Evolutionary conservation across 495 filamentous ascomycete species (phyloP).

Genomic region (Lasiosphaeria ovina): DNA sequence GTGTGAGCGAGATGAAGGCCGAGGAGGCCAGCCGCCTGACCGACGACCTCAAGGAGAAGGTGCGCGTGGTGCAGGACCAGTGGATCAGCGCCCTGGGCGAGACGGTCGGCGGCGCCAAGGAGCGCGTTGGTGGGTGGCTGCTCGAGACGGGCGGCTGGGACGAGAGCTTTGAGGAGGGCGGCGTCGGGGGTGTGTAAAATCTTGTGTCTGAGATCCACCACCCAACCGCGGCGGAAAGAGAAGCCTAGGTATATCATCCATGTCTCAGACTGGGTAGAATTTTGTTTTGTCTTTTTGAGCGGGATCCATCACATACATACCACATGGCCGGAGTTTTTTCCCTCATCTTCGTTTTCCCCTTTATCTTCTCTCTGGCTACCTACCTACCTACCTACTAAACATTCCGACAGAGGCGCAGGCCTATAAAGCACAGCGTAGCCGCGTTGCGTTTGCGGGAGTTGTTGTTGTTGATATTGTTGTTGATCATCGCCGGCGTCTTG

Average conservation of each 20-base stretch:
- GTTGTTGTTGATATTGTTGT: not conserved
- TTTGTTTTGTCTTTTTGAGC: no score
- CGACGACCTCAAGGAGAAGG: conserved; percentile 88
- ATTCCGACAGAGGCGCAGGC: conserved; percentile 8
- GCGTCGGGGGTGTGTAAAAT: conserved; percentile 37
- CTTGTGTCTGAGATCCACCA: no score
- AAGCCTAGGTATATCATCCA: no score
- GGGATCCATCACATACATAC: no score
- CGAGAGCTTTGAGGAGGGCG: conserved; percentile 55
- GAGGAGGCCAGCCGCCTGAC: conserved; percentile 70
- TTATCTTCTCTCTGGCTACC: not conserved
- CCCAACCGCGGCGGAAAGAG: no score
- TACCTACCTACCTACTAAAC: not conserved
- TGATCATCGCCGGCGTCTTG: not conserved
- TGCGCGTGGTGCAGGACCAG: conserved; percentile 82
- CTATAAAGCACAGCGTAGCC: not conserved
- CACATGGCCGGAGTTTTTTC: not conserved
- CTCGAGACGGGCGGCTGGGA: conserved; percentile 72
- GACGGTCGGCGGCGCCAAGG: conserved; percentile 49
- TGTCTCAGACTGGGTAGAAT: no score
- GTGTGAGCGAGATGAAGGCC: conserved; percentile 56
- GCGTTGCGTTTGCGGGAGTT: not conserved
- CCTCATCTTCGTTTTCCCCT: not conserved
- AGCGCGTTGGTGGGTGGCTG: conserved; percentile 63
- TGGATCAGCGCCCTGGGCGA: conserved; percentile 60